phyloP scores from a whole-genome alignment of 2,329 filamentous ascomycete genomes.

The Curvularia eragrostidis region DNA sequence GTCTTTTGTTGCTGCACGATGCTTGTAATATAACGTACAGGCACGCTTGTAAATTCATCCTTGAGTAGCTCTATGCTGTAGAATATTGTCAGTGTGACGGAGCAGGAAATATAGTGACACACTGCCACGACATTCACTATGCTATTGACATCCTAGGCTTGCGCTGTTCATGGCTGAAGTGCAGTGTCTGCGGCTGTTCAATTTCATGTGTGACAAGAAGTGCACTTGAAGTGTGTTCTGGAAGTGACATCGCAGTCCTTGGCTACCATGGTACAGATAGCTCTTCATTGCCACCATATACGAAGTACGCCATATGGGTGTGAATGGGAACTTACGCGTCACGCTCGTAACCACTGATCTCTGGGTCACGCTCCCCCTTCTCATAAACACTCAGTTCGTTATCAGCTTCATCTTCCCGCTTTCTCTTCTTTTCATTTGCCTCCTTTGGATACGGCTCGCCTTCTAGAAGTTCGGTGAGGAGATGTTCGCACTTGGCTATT shows the following conservation, averaged over 20 bases:
- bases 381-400: constrained; percentile 34
- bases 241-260: background rate
- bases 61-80: constrained; percentile 47
- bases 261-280: background rate
- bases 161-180: constrained; percentile 3
- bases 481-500: constrained; percentile 31
- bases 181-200: constrained; percentile 1
- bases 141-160: background rate
- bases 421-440: constrained; percentile 40
- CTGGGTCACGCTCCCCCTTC: constrained; percentile 22
- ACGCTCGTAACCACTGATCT: constrained; percentile 22
- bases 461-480: constrained; percentile 42
- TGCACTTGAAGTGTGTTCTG: constrained; percentile 12
- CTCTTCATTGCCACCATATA: background rate
- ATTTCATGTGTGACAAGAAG: constrained; percentile 5
- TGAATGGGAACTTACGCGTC: constrained; percentile 40
- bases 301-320: background rate
- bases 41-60: constrained; percentile 52
- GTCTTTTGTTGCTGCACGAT: constrained; percentile 41
- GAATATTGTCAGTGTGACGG: constrained; percentile 16
- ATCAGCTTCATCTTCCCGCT: constrained; percentile 34
- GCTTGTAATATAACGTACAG: constrained; percentile 45
- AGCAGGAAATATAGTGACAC: background rate
- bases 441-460: constrained; percentile 43
- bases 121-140: background rate